These are phyloP conservation scores for Smallanthus sonchifolius DNA, from an alignment of 129 eudicot species.

Conservation along the genomic window DNA sequence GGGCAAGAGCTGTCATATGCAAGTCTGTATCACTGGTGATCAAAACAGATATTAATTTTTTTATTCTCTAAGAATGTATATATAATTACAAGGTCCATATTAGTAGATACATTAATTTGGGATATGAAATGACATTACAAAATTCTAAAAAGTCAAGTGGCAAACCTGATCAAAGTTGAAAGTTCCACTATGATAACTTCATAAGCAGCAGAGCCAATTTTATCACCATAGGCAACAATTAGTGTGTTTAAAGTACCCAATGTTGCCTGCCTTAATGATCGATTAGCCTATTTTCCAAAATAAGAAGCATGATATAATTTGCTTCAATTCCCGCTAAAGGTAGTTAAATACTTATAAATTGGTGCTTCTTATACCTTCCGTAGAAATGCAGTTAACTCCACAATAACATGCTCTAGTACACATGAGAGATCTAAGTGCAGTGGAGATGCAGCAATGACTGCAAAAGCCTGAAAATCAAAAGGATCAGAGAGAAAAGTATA, in stretches of 20 bases:
- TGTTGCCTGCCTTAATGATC: conserved; percentile 95
- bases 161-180: conserved; percentile 88
- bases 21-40: conserved; percentile 83
- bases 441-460: conserved; percentile 93
- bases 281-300: conserved; percentile 65
- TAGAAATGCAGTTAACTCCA: not conserved
- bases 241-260: conserved; percentile 84
- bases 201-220: conserved; percentile 90
- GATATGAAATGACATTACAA: not conserved
- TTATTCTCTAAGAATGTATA: not conserved
- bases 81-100: not conserved
- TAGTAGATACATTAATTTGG: conserved; percentile 7
- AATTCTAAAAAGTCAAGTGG: not conserved
- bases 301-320: not conserved
- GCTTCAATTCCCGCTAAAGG: not conserved
- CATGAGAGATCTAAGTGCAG: conserved; percentile 82
- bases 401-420: conserved; percentile 15
- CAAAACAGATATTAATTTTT: not conserved
- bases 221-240: conserved; percentile 87
- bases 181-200: conserved; percentile 92
- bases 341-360: not conserved
- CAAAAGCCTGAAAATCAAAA: conserved; percentile 70
- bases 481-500: conserved; percentile 8
- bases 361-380: conserved; percentile 56
- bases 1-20: conserved; percentile 98